These are phyloP conservation scores for Nidularia sp. DNA, from an alignment of 768 basidiomycete genomes.

Conservation along the genomic window DNA sequence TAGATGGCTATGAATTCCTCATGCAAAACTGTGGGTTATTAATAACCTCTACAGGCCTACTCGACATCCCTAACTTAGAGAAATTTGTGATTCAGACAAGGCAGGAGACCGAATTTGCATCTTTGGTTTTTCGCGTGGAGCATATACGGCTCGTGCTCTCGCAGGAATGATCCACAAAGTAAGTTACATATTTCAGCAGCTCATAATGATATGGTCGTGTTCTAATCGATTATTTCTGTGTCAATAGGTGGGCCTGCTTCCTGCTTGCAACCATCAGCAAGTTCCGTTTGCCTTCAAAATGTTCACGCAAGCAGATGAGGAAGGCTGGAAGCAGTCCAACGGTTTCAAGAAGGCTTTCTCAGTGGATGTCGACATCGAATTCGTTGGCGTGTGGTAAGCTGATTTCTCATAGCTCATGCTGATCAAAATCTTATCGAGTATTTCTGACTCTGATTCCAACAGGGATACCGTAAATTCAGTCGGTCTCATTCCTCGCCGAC, in stretches of 20 bases:
- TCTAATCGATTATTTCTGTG: neutral
- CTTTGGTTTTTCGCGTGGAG: slow-evolving; percentile 64
- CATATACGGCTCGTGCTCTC: slow-evolving; percentile 55
- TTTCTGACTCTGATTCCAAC: neutral
- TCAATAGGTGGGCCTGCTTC: slow-evolving; percentile 33
- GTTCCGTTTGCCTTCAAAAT: slow-evolving; percentile 64
- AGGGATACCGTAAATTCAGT: slow-evolving; percentile 73
- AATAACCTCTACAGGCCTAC: neutral
- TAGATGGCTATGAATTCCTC: slow-evolving; percentile 53
- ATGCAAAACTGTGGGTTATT: slow-evolving; percentile 49
- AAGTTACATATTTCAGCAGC: neutral
- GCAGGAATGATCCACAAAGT: slow-evolving; percentile 50
- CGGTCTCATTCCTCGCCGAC: slow-evolving; percentile 44
- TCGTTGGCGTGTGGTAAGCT: slow-evolving; percentile 52
- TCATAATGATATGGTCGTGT: neutral
- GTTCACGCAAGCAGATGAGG: slow-evolving; percentile 47
- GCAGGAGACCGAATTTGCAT: slow-evolving; percentile 58
- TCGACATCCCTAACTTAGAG: neutral
- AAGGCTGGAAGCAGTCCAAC: slow-evolving; percentile 43
- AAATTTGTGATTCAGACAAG: slow-evolving; percentile 24
- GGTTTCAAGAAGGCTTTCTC: slow-evolving; percentile 57
- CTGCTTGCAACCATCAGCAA: slow-evolving; percentile 46
- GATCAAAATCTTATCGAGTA: neutral
- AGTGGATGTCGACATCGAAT: slow-evolving; percentile 49
- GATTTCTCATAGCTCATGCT: neutral